Conservation (phyloP, 257 asterid species). For the Solanum medicagineum region DNA sequence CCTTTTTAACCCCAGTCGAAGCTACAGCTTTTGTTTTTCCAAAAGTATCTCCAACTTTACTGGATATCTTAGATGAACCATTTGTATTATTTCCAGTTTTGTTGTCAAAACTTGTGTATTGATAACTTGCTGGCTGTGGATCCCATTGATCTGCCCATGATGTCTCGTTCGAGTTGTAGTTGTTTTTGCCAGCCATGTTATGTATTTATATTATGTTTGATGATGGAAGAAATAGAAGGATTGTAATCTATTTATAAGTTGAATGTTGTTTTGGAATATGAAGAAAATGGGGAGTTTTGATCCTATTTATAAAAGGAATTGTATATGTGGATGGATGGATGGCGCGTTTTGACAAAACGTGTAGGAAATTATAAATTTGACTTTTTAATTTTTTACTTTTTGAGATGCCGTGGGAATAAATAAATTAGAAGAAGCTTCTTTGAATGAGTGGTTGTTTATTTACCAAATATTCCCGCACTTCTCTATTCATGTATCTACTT, state of each 20-base stretch:
- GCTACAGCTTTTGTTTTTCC: constrained; percentile 49
- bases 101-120: not conserved
- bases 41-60: constrained; percentile 16
- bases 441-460: not conserved
- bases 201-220: not conserved
- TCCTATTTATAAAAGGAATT: not conserved
- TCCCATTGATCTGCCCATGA: constrained; percentile 68
- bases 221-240: not conserved
- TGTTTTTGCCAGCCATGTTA: not conserved
- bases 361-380: not conserved
- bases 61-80: constrained; percentile 22
- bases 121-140: not conserved
- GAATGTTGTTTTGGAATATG: not conserved
- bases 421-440: not conserved
- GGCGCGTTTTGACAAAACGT: not conserved
- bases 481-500: too few species aligned
- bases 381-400: not conserved
- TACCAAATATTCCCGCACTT: too few species aligned
- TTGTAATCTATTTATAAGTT: not conserved
- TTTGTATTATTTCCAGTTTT: not conserved
- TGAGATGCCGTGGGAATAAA: not conserved
- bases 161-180: constrained; percentile 36
- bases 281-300: not conserved
- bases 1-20: constrained; percentile 62
- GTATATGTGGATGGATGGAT: not conserved